Base-by-base conservation (phyloP, 2,329 filamentous ascomycete genomes). In the Fusarium avenaceum region DNA sequence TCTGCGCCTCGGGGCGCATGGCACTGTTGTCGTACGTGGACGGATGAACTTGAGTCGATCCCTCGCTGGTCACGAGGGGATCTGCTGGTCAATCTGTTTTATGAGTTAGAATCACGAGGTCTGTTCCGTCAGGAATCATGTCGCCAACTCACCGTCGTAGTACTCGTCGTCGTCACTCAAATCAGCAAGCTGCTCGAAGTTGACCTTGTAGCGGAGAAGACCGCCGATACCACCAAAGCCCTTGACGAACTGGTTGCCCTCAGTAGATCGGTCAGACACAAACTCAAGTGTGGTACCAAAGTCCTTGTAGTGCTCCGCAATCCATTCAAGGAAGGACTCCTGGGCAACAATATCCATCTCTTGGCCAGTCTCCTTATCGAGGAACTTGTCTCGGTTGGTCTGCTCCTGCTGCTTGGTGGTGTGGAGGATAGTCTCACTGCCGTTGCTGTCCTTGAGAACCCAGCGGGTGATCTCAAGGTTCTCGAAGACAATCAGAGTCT, bases 221-320 rank as follows among this genome's bases (percentile, higher is more conserved):
- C 95, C 95, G 73, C 96, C 96, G 75, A 99, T 97, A 78, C 96
- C 96, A 90, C 96, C 96, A 78, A 99, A 99, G 69, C 96, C 96
- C 86, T 97, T 98, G 77, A 99, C 96, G 83, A 99, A 99, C 85
- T 99, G 96, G 84, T 99, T 99, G 79, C 96, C 96, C 84, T 99
- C 96, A 65, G 93, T 97, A 64, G 95, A 98, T 71, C 94, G 91
- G 80, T 99, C 96, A 48, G 96, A 97, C 70, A 99, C 96, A 74
- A 99, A 99, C 81, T 99, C 96, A 43, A 99, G 89, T 32, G 90
- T 91, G 53, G 96, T 94, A 83, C 96, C 96, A 77, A 97, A 99
- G 79, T 98, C 93, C 81, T 96, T 96, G 87, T 98, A 98, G 80
- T 96, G 93, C 81, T 99, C 96, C 10, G 96, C 96, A 69, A 99